Percentiles rank a stretch among this genome's conserved stretches.
phyloP scores from a whole-genome alignment of 2,329 filamentous ascomycete species.

The Passalora sequoiae region DNA sequence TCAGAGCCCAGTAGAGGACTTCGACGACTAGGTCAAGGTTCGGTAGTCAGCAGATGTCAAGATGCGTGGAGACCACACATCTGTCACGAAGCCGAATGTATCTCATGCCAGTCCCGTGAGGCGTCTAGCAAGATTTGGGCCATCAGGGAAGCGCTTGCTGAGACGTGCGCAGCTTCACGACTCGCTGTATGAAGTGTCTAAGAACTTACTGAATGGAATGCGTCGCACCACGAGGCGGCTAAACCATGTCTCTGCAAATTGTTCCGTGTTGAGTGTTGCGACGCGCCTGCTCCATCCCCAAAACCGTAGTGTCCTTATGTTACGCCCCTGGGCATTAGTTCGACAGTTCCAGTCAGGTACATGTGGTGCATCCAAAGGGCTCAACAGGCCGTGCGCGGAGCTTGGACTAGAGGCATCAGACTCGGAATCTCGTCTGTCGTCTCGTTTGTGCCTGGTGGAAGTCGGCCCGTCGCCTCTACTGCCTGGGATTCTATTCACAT shows the following conservation, averaged over 20 bases:
- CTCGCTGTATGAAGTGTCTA: no score
- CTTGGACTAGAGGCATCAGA: constrained; percentile 38
- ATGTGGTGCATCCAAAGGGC: constrained; percentile 11
- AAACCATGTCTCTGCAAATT: constrained; percentile 56
- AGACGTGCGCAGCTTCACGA: no score
- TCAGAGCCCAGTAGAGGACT: constrained; percentile 71
- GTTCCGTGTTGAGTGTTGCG: constrained; percentile 56
- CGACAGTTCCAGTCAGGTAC: neutral
- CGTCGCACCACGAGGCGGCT: constrained; percentile 58
- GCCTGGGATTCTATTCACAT: constrained; percentile 38
- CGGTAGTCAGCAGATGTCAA: no score
- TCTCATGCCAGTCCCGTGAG: no score
- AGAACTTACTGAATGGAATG: constrained; percentile 69
- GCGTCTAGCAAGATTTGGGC: no score
- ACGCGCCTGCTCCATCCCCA: constrained; percentile 46
- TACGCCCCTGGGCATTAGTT: neutral
- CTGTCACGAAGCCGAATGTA: no score
- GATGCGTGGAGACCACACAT: no score
- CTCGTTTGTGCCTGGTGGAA: constrained; percentile 7
- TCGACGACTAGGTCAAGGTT: no score
- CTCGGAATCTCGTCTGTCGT: constrained; percentile 36
- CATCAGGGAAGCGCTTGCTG: no score
- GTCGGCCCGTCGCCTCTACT: neutral
- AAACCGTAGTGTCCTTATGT: constrained; percentile 43
- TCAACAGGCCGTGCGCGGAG: constrained; percentile 35